phyloP scores from a whole-genome alignment of 345 rosid species.

The Lepidium africanum region DNA sequence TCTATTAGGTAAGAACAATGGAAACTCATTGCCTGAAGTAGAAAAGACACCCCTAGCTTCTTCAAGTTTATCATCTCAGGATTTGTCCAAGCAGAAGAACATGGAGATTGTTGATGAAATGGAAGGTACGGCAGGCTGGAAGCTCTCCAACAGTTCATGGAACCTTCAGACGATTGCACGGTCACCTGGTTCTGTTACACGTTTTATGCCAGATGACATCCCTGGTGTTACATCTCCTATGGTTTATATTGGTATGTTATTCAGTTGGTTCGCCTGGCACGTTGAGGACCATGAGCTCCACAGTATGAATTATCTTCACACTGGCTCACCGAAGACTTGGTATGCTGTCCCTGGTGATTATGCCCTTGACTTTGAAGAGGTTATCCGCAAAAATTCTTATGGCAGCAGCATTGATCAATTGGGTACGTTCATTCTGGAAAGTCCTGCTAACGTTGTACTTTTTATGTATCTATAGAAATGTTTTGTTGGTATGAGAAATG shows the following conservation, averaged over 20 bases:
- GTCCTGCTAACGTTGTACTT: background rate
- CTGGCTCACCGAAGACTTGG: conserved; percentile 96
- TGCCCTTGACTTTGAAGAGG: conserved; percentile 88
- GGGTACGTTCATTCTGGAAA: conserved; percentile 41
- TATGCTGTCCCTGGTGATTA: conserved; percentile 91
- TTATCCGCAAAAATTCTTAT: conserved; percentile 65
- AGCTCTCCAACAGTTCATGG: conserved; percentile 98
- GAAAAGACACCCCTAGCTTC: conserved; percentile 23
- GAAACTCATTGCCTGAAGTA: conserved; percentile 19
- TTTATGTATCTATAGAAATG: background rate
- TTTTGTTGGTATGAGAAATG: background rate
- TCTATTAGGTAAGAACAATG: conserved; percentile 15
- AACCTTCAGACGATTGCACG: conserved; percentile 94
- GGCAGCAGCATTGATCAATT: conserved; percentile 75
- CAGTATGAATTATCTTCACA: conserved; percentile 97
- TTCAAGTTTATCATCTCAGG: conserved; percentile 22
- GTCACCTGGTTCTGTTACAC: conserved; percentile 94
- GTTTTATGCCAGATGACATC: conserved; percentile 99
- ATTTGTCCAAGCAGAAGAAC: conserved; percentile 37
- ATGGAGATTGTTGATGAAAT: conserved; percentile 39
- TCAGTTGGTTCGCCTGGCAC: conserved; percentile 99
- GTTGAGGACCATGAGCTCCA: conserved; percentile 99
- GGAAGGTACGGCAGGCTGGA: conserved; percentile 98
- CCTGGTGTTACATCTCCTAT: conserved; percentile 99
- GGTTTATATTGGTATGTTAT: conserved; percentile 96